Base-by-base conservation (phyloP, 495 filamentous ascomycete species). In the Aspergillus kassunensis region DNA sequence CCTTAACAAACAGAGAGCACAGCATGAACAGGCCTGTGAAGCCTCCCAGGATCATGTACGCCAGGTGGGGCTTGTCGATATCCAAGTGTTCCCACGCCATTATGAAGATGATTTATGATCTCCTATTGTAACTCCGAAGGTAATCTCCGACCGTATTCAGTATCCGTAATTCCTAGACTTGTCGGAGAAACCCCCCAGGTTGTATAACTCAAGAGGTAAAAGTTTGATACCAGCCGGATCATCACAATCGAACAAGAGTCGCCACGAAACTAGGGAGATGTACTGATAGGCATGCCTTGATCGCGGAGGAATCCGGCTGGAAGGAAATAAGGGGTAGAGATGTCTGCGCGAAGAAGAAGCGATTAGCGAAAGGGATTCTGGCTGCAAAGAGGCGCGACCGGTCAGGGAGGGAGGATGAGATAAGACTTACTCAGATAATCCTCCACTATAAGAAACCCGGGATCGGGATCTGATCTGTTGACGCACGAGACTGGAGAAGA, bases 1-100 rank as follows among this genome's bases (percentile, higher is more conserved):
- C 95, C 78, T 99, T 99, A 69, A 99, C 92, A 68, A 97, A 84
- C 40, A 93, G 86, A 34, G 93, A 97, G 69, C 90, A 95, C 39
- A 99, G 76, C 95, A 99, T 99, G 75, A 99, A 99, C 59, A 99
- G 76, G 45, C 87, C 89, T 47, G 95, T 97, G 74, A 99, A 99
- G 60, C 93, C 95, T 57, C 95, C 95, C 33, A 99, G 76, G 70
- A 99, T 97, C 74, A 95, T 90, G 69, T 99, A 99, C 36, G 95
- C 95, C 88, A 96, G 67, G 78, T 99, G 95, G 53, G 95, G 89
- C 77, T 86, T 87, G 65, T 95, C 96, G 75, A 97, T 83, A 46
- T 86, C 84, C 51, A 97, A 76, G 58, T 97, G 90, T 45, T 92
- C 85, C 91, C 91, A 97, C 53, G 83, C 89, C 91, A 97, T 97